A percentile compares a stretch with the other conserved stretches of the same genome.
Conservation (phyloP, 805 yeast species). For the Monosporozyma aerobia region DNA sequence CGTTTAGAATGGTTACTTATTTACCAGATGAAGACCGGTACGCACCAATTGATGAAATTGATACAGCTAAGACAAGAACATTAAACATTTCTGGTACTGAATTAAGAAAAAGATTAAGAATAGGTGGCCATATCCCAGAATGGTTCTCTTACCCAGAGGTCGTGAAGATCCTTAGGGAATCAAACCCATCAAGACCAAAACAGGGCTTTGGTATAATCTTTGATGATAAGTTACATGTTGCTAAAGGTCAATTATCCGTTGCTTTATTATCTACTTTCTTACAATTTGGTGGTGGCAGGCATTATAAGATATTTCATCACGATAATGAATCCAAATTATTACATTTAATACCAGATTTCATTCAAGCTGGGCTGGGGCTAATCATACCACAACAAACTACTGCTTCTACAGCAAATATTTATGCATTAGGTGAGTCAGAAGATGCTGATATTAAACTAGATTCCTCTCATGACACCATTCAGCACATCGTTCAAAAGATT, state of each 20-base stretch:
- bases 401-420: constrained; percentile 28
- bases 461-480: constrained; percentile 45
- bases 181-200: constrained; percentile 81
- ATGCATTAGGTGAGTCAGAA: constrained; percentile 38
- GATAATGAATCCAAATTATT: constrained; percentile 65
- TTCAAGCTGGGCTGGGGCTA: constrained; percentile 85
- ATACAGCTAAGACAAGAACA: constrained; percentile 60
- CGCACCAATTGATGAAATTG: constrained; percentile 89
- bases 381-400: constrained; percentile 40
- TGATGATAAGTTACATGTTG: constrained; percentile 49
- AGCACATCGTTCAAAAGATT: constrained; percentile 66
- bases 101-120: constrained; percentile 75
- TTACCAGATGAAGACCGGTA: constrained; percentile 91
- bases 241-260: constrained; percentile 57
- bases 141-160: constrained; percentile 98
- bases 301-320: constrained; percentile 45
- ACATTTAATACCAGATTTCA: constrained; percentile 34
- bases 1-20: constrained; percentile 94
- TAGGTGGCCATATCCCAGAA: constrained; percentile 83
- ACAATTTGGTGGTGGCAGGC: constrained; percentile 79
- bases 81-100: constrained; percentile 93
- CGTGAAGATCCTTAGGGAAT: constrained; percentile 79
- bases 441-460: constrained; percentile 52
- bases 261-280: constrained; percentile 86
- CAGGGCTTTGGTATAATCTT: constrained; percentile 83